Evolutionary conservation across 2,329 filamentous ascomycete species (phyloP), one percentile per base, ranked within the genome.

Genomic region (Macroventuria anomochaeta): DNA sequence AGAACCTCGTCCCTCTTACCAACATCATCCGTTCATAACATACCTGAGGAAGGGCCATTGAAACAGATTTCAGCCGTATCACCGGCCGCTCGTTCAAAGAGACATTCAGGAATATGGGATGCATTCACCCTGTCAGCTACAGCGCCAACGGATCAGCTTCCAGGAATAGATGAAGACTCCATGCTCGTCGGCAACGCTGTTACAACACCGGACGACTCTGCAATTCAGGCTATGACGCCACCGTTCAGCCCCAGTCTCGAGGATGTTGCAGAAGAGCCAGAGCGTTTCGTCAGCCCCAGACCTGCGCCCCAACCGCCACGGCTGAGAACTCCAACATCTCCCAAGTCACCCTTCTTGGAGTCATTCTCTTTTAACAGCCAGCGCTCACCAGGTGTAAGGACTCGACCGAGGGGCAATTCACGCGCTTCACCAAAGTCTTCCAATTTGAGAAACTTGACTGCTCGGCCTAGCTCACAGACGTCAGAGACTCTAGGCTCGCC

Each of bases 401-500:
- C 55, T 15, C 60, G 63, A 21, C 57, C 55, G 33, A 62, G 67
- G 17, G 61, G 51, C 7, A 67, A 63, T 38, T 64, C 67, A 8
- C 63, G 63, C 26, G 48, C 59, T 13, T 70, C 67, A 10, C 63
- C 69, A 11, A 68, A 65, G 25, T 62, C 60, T n/a, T 42, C 42
- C 2, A 63, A 36, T 32, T 58, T 60, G 29, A 58, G 47, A 12
- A 58, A 47, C 13, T 59, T 63, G 13, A 69, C 63, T 17, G 64
- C 66, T 10, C 71, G 71, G 4, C 67, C 72, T 62, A 47, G 72
- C 56, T 59, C 74, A 11, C 75, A 78, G 46, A 77, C 77, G 57
- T 78, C 79, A 7, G 79, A 81, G 42, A 76, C 76, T 10, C 57
- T 81, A 17, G 76, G 75, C 13, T 80, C 79, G 5, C 73, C 77